Conservation (phyloP, 1,139 yeast genomes). For the Nakaseomyces sp. region DNA sequence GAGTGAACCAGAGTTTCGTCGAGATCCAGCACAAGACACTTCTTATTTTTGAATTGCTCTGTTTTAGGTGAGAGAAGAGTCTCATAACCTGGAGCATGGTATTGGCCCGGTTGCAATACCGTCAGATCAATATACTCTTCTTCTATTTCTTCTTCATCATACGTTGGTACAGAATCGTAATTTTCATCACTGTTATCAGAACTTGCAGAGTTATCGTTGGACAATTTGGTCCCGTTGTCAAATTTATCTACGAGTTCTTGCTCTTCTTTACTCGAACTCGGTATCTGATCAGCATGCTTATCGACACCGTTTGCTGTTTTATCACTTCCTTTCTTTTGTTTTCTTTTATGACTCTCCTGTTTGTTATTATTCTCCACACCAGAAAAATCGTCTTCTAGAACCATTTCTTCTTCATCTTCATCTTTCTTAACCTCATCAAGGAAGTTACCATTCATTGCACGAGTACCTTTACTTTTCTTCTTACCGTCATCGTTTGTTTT, state of each 20-base stretch:
- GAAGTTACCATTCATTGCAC: not conserved
- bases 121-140: constrained; percentile 41
- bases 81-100: constrained; percentile 49
- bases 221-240: not conserved
- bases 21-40: constrained; percentile 81
- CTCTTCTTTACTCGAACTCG: not conserved
- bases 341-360: not conserved
- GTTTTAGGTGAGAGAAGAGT: constrained; percentile 48
- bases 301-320: not conserved
- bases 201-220: not conserved
- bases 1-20: constrained; percentile 96
- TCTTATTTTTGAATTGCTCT: constrained; percentile 42
- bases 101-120: constrained; percentile 60
- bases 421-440: constrained; percentile 5
- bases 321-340: not conserved
- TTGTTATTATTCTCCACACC: not conserved
- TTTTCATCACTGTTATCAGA: constrained; percentile 4
- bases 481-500: no score
- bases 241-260: constrained; percentile 1
- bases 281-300: not conserved
- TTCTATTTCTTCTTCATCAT: constrained; percentile 9
- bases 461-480: not conserved
- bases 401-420: constrained; percentile 5
- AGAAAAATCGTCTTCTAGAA: not conserved
- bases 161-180: constrained; percentile 5